A percentile compares a stretch with the other conserved stretches of the same genome.
Conservation (phyloP, 495 filamentous ascomycete genomes). For the Cercophora newfieldiana region DNA sequence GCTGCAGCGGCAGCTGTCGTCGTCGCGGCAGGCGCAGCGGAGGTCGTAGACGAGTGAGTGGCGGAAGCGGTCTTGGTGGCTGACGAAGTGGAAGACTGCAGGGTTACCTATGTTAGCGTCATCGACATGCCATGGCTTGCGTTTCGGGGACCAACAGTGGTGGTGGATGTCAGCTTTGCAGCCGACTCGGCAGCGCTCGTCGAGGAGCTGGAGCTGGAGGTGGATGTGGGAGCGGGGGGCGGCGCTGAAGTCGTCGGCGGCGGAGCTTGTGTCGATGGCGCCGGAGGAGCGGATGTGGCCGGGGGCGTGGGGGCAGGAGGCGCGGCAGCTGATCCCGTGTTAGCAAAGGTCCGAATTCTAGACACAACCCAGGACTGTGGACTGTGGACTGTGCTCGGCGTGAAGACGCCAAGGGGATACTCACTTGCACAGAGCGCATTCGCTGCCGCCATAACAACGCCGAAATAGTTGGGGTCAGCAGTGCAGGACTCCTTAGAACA, state of each 20-base stretch:
- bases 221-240: background rate
- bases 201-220: slow-evolving; percentile 5
- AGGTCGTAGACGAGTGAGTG: slow-evolving; percentile 9
- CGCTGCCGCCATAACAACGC: slow-evolving; percentile 19
- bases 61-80: slow-evolving; percentile 16
- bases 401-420: slow-evolving; percentile 8
- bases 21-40: slow-evolving; percentile 8
- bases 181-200: background rate
- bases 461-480: slow-evolving; percentile 13
- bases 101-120: background rate
- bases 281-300: slow-evolving; percentile 24
- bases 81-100: background rate
- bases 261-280: slow-evolving; percentile 20
- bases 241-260: slow-evolving; percentile 9
- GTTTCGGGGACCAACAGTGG: background rate
- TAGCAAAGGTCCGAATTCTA: background rate
- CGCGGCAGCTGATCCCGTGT: background rate
- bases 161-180: slow-evolving; percentile 3
- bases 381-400: background rate
- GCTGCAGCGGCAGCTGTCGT: slow-evolving; percentile 22
- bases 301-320: slow-evolving; percentile 6
- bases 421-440: slow-evolving; percentile 39
- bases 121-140: too few relatives aligned
- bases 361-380: background rate
- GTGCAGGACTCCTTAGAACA: slow-evolving; percentile 27